Conservation (phyloP, 2,329 filamentous ascomycete genomes). For the Hymenoscyphus repandus region DNA sequence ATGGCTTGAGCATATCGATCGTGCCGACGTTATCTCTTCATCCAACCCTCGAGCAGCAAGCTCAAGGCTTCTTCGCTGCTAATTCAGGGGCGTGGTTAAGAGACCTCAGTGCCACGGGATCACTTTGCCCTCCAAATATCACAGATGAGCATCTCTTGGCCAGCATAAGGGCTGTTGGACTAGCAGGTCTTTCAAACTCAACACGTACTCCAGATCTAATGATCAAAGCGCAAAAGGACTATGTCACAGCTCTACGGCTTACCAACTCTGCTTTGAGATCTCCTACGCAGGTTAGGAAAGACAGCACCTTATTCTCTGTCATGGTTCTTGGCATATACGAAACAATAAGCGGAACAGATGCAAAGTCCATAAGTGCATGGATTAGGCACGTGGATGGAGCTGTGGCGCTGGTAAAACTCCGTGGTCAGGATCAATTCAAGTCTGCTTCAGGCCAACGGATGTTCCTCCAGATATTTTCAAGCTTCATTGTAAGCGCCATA, state of each 20-base stretch:
- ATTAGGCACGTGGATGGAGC: conserved; percentile 50
- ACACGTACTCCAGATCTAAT: conserved; percentile 34
- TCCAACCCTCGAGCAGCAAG: background rate
- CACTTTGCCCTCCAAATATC: conserved; percentile 4
- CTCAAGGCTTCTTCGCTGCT: conserved; percentile 42
- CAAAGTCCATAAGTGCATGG: conserved; percentile 45
- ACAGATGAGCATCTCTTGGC: conserved; percentile 7
- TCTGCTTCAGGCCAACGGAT: conserved; percentile 43
- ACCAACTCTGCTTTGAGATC: conserved; percentile 44
- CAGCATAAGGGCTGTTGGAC: conserved; percentile 45
- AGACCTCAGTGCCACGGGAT: conserved; percentile 8
- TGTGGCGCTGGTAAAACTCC: conserved; percentile 42
- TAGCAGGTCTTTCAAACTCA: conserved; percentile 43
- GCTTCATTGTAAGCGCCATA: conserved; percentile 46
- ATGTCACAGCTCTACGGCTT: conserved; percentile 43
- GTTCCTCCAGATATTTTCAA: conserved; percentile 49
- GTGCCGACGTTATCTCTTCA: background rate
- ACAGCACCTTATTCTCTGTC: conserved; percentile 48
- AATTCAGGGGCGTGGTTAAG: conserved; percentile 40
- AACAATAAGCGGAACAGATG: conserved; percentile 42
- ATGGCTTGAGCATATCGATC: background rate
- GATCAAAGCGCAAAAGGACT: conserved; percentile 43
- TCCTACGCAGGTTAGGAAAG: conserved; percentile 41
- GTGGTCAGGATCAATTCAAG: conserved; percentile 42
- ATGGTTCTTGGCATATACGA: conserved; percentile 49